Conservation (phyloP, 2,329 filamentous ascomycete genomes). For the Teratosphaeria viscida region DNA sequence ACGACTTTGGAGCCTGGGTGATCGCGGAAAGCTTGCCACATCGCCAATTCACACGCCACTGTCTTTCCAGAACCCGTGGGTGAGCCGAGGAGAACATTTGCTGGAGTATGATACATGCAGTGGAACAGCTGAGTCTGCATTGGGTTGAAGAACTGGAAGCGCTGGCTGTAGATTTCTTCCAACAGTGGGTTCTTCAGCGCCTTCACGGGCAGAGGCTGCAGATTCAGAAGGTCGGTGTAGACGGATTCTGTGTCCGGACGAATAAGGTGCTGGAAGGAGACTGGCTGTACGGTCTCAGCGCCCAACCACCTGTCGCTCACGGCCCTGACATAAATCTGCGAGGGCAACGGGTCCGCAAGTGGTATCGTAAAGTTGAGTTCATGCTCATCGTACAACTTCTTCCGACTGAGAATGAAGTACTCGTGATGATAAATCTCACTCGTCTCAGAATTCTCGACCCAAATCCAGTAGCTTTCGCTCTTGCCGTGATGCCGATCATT, state of each 20-base stretch:
- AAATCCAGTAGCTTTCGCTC: conserved; percentile 95
- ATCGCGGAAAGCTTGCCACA: conserved; percentile 97
- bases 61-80: conserved; percentile 97
- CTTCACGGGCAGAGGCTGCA: conserved; percentile 79
- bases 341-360: conserved; percentile 80
- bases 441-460: conserved; percentile 97
- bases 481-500: conserved; percentile 88
- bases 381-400: conserved; percentile 89
- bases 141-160: conserved; percentile 95
- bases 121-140: conserved; percentile 99
- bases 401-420: conserved; percentile 83
- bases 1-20: conserved; percentile 93
- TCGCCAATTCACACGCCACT: conserved; percentile 86
- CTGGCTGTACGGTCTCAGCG: conserved; percentile 85
- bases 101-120: conserved; percentile 81
- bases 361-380: conserved; percentile 98
- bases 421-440: conserved; percentile 97
- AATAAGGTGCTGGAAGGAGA: conserved; percentile 97
- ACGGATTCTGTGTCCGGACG: conserved; percentile 94
- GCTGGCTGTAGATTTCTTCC: conserved; percentile 77
- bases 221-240: conserved; percentile 84
- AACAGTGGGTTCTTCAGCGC: conserved; percentile 79
- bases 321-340: conserved; percentile 89
- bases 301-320: conserved; percentile 95
- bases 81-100: conserved; percentile 88